A percentile compares a stretch with the other conserved stretches of the same genome.
Evolutionary conservation across 768 basidiomycete species (phyloP).

Genomic region (Tulasnella sp.): DNA sequence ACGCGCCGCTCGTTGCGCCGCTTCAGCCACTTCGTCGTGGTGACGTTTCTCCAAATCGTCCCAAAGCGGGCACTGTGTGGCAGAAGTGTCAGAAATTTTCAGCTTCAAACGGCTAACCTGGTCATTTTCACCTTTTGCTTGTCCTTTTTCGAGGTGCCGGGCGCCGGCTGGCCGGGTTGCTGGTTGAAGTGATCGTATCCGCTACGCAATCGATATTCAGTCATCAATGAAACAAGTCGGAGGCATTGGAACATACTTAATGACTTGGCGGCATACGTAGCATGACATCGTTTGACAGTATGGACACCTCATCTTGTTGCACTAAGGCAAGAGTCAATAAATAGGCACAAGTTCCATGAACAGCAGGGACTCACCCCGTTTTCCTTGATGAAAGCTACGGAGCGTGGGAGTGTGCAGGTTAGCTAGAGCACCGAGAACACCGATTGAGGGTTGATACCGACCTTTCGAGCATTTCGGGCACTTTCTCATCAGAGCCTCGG

Average conservation of each 20-base stretch:
- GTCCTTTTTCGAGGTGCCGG: conserved; percentile 19
- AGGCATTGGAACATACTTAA: conserved; percentile 24
- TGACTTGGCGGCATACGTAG: conserved; percentile 68
- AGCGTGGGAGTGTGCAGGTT: conserved; percentile 7
- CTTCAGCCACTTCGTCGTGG: conserved; percentile 54
- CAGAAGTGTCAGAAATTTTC: too few relatives aligned
- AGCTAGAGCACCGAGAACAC: background rate
- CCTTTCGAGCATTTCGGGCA: conserved; percentile 82
- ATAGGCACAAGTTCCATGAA: background rate
- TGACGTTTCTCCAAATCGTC: conserved; percentile 54
- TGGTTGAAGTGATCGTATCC: conserved; percentile 67
- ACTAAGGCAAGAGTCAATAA: conserved; percentile 41
- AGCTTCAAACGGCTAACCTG: conserved; percentile 14
- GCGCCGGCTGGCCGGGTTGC: background rate
- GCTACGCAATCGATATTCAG: background rate
- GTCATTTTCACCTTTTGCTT: conserved; percentile 13
- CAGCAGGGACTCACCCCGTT: conserved; percentile 38
- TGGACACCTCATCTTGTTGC: conserved; percentile 86
- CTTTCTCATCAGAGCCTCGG: conserved; percentile 66
- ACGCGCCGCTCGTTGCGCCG: conserved; percentile 53
- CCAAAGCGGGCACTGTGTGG: conserved; percentile 48
- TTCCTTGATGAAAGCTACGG: conserved; percentile 69
- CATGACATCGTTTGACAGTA: conserved; percentile 66
- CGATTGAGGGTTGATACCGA: conserved; percentile 24
- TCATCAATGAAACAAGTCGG: background rate